Evolutionary conservation across 306 rosid species (phyloP), one percentile per base, ranked within the genome.

Genomic region (Glycyrrhiza uralensis): DNA sequence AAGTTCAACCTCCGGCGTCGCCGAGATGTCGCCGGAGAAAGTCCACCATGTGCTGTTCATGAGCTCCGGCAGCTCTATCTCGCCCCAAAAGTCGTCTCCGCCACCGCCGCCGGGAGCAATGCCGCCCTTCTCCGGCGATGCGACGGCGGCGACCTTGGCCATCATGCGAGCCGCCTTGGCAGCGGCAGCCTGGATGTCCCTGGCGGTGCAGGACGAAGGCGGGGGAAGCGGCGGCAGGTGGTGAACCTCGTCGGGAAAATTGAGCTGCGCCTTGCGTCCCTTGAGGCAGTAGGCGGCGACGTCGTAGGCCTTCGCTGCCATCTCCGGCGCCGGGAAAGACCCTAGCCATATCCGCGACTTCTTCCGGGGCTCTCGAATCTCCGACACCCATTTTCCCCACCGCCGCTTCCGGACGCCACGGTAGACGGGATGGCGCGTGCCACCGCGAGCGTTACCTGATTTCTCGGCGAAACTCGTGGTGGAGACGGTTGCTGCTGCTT

Each of bases 381-480:
- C 97, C 0, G 97, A 91, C 22, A 91, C 97, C 97, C 97, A 91
- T 81, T 91, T 91, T 0, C 97, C 97, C 97, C 97, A 91, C 24
- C 92, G 81, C 74, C 97, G 76, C 81, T 88, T 91, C 39, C 97
- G 70, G 15, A 91, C 96, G 1, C 97, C 97, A 4, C 87, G 85
- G 80, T 80, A 91, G 19, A 84, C 76, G 0, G 97, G 96, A 79
- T 91, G 97, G 45, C 95, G 90, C 0, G 88, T 85, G 15, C 87
- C 87, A 3, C 77, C 30, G 4, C 55, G 49, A 1, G 49, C 28
- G 6, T 18, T 11, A 1, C 69, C 58, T 1, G 76, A 0, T 19
- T 62, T 50, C 1, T 14, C 39, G 13, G 45, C 20, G 24, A 22
- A 11, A 11, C 32, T 35, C 1, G 61, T 6, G 54, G 82, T 5